A percentile compares a stretch with the other conserved stretches of the same genome.
These are phyloP conservation scores for Ogataea hybrid DNA, from an alignment of 1,139 yeast species.

Conservation along the genomic window DNA sequence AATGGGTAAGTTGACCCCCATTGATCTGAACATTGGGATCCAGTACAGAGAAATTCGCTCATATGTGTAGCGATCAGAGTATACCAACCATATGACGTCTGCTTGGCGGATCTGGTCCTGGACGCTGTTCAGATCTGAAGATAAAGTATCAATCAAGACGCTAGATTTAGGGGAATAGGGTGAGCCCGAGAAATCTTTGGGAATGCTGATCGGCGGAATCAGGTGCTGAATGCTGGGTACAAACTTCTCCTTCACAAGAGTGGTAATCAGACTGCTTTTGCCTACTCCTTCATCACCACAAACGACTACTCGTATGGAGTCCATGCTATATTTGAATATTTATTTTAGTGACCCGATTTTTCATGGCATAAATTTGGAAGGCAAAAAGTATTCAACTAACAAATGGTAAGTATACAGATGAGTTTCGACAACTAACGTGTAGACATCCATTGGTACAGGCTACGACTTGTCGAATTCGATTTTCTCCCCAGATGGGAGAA, in stretches of 20 bases:
- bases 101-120: conserved; percentile 80
- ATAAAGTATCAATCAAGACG: conserved; percentile 73
- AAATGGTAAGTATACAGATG: conserved; percentile 6
- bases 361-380: conserved; percentile 12
- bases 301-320: conserved; percentile 70
- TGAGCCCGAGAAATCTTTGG: conserved; percentile 58
- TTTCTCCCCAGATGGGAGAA: conserved; percentile 81
- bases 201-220: conserved; percentile 80
- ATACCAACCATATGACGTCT: conserved; percentile 89
- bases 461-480: conserved; percentile 95
- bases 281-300: conserved; percentile 98
- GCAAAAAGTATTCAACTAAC: conserved; percentile 12
- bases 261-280: conserved; percentile 70
- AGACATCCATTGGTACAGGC: conserved; percentile 96
- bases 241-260: conserved; percentile 77
- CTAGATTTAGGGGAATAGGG: conserved; percentile 67
- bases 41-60: conserved; percentile 89
- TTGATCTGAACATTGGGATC: conserved; percentile 88
- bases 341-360: conserved; percentile 8
- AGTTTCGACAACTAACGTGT: neutral
- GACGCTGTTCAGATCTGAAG: conserved; percentile 58
- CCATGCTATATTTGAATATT: conserved; percentile 30
- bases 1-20: conserved; percentile 93
- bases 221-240: conserved; percentile 73
- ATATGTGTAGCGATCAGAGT: conserved; percentile 90